phyloP scores from a whole-genome alignment of 345 rosid genomes.

The Salix udensis region DNA sequence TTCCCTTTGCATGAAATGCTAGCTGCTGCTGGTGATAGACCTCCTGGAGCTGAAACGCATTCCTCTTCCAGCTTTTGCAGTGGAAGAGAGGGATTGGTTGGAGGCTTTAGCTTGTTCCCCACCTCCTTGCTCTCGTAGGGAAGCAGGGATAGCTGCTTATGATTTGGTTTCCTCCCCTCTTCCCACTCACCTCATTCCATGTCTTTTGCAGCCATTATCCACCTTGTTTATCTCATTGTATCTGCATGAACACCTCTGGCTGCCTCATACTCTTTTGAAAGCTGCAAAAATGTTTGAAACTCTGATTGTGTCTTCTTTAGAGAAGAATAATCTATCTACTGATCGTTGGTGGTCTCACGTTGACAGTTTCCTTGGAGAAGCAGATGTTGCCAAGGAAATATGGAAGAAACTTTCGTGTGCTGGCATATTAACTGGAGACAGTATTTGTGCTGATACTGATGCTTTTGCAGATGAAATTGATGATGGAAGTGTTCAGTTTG shows the following conservation, averaged over 20 bases:
- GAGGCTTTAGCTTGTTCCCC: slow-evolving; percentile 86
- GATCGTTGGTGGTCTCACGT: slow-evolving; percentile 64
- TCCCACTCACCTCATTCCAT: slow-evolving; percentile 75
- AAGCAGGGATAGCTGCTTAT: slow-evolving; percentile 86
- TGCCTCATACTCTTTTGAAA: slow-evolving; percentile 69
- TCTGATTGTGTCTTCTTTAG: slow-evolving; percentile 55
- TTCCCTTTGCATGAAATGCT: slow-evolving; percentile 83
- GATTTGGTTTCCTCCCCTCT: slow-evolving; percentile 78
- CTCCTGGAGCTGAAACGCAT: slow-evolving; percentile 46
- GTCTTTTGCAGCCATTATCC: slow-evolving; percentile 63
- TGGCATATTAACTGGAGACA: slow-evolving; percentile 57
- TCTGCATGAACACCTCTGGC: slow-evolving; percentile 71
- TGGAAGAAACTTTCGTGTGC: slow-evolving; percentile 50
- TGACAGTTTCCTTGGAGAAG: slow-evolving; percentile 57
- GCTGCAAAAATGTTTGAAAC: slow-evolving; percentile 56
- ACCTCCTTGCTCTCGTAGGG: slow-evolving; percentile 93
- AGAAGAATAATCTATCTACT: slow-evolving; percentile 45
- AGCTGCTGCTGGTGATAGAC: slow-evolving; percentile 62
- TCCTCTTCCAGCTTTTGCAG: slow-evolving; percentile 73
- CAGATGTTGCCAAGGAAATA: slow-evolving; percentile 51
- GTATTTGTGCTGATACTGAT: slow-evolving; percentile 37
- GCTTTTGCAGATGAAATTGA: slow-evolving; percentile 36
- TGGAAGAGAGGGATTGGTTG: slow-evolving; percentile 94
- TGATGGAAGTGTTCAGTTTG: slow-evolving; percentile 25
- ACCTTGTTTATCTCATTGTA: slow-evolving; percentile 67